Evolutionary conservation across 352 stramenopile species (phyloP).

Genomic region (Phytophthora aleatoria): DNA sequence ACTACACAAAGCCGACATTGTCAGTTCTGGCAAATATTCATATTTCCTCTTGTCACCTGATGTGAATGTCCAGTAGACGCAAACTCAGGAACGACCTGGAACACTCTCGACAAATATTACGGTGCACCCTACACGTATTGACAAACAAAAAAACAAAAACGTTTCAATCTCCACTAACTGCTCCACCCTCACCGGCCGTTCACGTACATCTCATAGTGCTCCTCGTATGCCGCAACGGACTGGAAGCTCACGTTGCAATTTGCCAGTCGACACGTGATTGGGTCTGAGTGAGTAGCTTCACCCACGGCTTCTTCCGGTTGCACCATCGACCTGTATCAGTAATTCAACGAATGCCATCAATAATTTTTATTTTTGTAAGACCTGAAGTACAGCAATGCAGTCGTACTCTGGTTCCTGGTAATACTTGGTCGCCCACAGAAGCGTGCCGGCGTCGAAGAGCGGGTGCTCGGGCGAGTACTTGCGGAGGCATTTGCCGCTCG

Average conservation of each 20-base stretch:
- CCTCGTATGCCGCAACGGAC: conserved; percentile 55
- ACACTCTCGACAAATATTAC: conserved; percentile 60
- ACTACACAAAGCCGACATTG: conserved; percentile 22
- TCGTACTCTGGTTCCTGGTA: conserved; percentile 40
- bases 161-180: not conserved
- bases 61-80: conserved; percentile 59
- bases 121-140: conserved; percentile 18
- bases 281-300: conserved; percentile 7
- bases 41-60: conserved; percentile 25
- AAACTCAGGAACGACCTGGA: conserved; percentile 53
- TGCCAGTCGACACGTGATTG: conserved; percentile 50
- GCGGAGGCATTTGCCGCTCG: conserved; percentile 55
- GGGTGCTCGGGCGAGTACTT: conserved; percentile 57
- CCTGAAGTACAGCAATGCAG: not conserved
- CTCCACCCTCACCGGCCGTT: not conserved
- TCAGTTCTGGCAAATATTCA: not conserved
- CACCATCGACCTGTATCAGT: conserved; percentile 27
- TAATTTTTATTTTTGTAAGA: too few species aligned
- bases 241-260: conserved; percentile 52
- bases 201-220: conserved; percentile 68
- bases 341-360: conserved; percentile 6
- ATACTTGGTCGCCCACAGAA: conserved; percentile 49
- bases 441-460: conserved; percentile 52
- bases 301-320: conserved; percentile 16
- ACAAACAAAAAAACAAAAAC: not conserved